These are phyloP conservation scores for Epichloe typhina DNA, from an alignment of 2,329 filamentous ascomycete genomes.

Conservation along the genomic window DNA sequence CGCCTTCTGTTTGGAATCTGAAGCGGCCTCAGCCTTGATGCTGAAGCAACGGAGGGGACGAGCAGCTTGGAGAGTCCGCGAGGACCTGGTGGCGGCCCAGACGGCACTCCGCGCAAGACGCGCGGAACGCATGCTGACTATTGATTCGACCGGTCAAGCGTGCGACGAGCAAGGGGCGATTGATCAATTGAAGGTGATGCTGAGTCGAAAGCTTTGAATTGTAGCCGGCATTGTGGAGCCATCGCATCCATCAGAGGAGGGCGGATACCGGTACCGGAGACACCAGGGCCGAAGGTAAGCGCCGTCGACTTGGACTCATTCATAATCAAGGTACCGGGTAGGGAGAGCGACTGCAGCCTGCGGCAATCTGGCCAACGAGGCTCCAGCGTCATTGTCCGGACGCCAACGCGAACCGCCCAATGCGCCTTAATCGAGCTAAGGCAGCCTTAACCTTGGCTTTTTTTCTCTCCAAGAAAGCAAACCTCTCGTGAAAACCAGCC, in stretches of 20 bases:
- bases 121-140: constrained; percentile 17
- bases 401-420: background rate
- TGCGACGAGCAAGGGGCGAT: background rate
- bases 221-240: background rate
- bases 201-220: background rate
- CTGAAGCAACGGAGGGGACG: constrained; percentile 31
- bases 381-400: background rate
- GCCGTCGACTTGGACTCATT: background rate
- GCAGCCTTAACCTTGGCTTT: background rate
- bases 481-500: background rate
- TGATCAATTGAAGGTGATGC: background rate
- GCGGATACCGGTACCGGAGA: constrained; percentile 6
- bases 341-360: background rate
- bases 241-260: too few species aligned
- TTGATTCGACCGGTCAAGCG: background rate
- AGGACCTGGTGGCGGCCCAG: constrained; percentile 19
- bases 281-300: constrained; percentile 4
- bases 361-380: constrained; percentile 1
- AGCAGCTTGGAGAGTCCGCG: constrained; percentile 20
- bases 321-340: background rate
- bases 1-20: constrained; percentile 41
- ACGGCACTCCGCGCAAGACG: constrained; percentile 19
- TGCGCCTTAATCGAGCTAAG: too few species aligned
- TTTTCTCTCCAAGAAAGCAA: background rate
- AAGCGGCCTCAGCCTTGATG: constrained; percentile 37